Evolutionary conservation across 257 asterid genomes (phyloP), one percentile per base, ranked within the genome.

Genomic region (Solanum bukasovii): DNA sequence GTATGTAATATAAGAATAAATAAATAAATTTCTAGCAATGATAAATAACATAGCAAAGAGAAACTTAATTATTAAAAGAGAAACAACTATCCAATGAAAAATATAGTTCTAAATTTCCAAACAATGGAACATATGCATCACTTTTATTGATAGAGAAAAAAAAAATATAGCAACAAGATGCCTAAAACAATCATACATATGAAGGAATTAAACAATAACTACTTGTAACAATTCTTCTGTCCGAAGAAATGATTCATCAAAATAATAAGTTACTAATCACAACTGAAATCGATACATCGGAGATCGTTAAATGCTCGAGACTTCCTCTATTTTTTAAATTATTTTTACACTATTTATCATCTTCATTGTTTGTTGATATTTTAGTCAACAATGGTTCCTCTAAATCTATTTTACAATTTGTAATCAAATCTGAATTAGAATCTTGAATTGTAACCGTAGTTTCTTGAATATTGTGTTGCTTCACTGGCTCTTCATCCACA

Each of bases 371-470:
- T 87, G 46, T 8, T 83, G 71, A 82, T 49, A 87, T 87, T 29
- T 87, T 87, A 83, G 86, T 46, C 92, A 95, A 90, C 68, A 95
- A 90, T 38, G 96, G 94, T 59, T 92, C 91, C 87, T 92, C 94
- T 91, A 93, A 91, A 87, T 93, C 94, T 72, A 88, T 71, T 46
- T 25, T 89, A 77, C 85, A 86, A 35, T 83, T 89, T 63, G 49
- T 84, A 59, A 83, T 74, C 25, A 35, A 83, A 75, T 85, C 91
- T 31, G 85, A 61, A 86, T 74, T 74, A 35, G 82, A 83, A 87
- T 88, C 88, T 77, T 44, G 67, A 29, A 27, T 44, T 37, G 21
- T 27, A 23, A 84, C 68, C 49, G 82, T 84, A n/a, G 75, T 85
- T 85, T 85, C 70, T 68, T 81, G 82, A 84, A 52, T 38, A 35